phyloP scores from a whole-genome alignment of 163 green algal species.

The Chlamydomonas reinhardtii region DNA sequence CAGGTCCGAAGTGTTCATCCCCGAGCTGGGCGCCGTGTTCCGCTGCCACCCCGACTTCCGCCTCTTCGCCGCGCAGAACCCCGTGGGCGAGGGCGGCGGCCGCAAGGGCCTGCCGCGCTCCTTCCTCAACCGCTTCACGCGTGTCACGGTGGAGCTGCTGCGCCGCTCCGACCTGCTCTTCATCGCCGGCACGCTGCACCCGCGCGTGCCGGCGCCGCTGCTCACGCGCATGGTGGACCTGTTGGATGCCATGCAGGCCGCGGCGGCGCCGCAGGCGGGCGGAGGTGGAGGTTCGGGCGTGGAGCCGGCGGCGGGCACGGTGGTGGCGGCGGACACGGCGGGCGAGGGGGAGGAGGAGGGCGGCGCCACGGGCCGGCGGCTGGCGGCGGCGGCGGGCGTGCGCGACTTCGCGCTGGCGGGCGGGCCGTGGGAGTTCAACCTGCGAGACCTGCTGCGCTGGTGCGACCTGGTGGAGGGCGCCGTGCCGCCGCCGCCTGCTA shows the following conservation, averaged over 20 bases:
- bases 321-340: not conserved
- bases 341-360: too few relatives aligned
- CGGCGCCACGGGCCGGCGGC: too few relatives aligned
- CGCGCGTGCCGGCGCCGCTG: conserved; percentile 63
- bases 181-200: conserved; percentile 81
- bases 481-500: conserved; percentile 29
- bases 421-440: conserved; percentile 99
- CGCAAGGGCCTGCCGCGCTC: conserved; percentile 96
- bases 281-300: not conserved
- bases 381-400: not conserved
- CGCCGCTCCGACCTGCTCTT: conserved; percentile 80
- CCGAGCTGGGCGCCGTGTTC: conserved; percentile 92
- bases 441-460: conserved; percentile 97
- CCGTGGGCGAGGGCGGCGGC: conserved; percentile 92
- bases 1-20: conserved; percentile 89
- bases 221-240: conserved; percentile 86
- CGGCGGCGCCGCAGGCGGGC: conserved; percentile 32
- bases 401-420: conserved; percentile 80
- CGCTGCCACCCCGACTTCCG: conserved; percentile 87
- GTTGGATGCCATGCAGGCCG: conserved; percentile 76
- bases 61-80: conserved; percentile 97
- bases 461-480: conserved; percentile 84
- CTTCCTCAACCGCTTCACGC: conserved; percentile 98
- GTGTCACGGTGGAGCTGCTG: conserved; percentile 91
- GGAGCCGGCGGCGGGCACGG: not conserved